Evolutionary conservation across 2,329 filamentous ascomycete species (phyloP).

Genomic region (Parastagonospora nodorum): DNA sequence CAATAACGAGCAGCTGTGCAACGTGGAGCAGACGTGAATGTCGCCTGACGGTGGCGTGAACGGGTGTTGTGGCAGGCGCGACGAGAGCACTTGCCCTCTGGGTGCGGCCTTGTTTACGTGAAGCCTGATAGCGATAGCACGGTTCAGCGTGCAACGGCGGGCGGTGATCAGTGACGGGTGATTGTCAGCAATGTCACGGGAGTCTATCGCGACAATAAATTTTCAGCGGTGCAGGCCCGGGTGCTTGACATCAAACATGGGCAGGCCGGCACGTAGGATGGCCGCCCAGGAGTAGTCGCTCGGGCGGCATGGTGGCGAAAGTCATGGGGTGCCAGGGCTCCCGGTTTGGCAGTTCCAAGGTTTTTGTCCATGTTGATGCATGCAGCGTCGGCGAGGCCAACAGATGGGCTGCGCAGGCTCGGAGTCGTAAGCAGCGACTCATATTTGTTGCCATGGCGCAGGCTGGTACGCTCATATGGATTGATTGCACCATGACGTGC

Average conservation of each 20-base stretch:
- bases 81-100: background rate
- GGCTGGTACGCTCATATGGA: background rate
- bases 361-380: conserved; percentile 1
- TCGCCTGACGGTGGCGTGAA: conserved; percentile 21
- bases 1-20: conserved; percentile 13
- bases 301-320: conserved; percentile 4
- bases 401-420: background rate
- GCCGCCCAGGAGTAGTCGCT: background rate
- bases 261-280: background rate
- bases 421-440: background rate
- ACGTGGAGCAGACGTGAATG: conserved; percentile 8
- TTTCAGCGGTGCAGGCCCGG: conserved; percentile 1
- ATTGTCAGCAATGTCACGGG: no score
- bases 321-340: conserved; percentile 2
- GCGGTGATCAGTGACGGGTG: background rate
- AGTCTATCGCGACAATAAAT: background rate
- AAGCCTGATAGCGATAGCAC: background rate
- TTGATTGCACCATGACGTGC: conserved; percentile 4
- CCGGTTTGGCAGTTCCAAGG: background rate
- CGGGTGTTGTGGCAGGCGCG: background rate
- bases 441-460: background rate
- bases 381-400: conserved; percentile 11
- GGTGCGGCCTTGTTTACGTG: background rate
- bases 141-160: background rate
- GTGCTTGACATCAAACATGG: conserved; percentile 17